These are phyloP conservation scores for Cytospora piceae DNA, from an alignment of 2,329 filamentous ascomycete species.

Conservation along the genomic window DNA sequence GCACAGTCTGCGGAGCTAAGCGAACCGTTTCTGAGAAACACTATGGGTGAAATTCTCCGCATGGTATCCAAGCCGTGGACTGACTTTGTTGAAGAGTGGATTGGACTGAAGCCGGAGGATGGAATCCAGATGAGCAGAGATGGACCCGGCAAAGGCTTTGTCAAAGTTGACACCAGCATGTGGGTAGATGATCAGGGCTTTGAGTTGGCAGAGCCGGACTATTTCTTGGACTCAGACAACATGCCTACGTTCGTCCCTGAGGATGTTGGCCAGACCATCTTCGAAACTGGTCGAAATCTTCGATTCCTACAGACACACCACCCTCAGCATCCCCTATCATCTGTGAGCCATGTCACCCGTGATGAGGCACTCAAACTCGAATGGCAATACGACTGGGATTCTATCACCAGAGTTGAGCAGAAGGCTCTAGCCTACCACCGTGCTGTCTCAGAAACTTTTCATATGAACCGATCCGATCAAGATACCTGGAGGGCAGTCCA, in stretches of 20 bases:
- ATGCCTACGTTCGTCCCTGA: conserved; percentile 73
- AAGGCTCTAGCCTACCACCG: conserved; percentile 60
- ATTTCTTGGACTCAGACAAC: conserved; percentile 63
- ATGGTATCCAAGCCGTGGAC: conserved; percentile 42
- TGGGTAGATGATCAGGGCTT: conserved; percentile 63
- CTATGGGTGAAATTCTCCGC: conserved; percentile 68
- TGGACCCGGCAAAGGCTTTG: conserved; percentile 59
- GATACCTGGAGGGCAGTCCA: background rate
- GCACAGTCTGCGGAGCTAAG: conserved; percentile 67
- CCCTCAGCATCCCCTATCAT: conserved; percentile 68
- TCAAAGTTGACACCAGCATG: conserved; percentile 59
- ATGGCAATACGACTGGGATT: conserved; percentile 75
- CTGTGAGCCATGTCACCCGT: conserved; percentile 46
- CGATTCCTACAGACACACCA: conserved; percentile 73
- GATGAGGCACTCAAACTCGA: conserved; percentile 60
- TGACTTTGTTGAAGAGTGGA: conserved; percentile 67
- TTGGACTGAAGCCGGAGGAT: conserved; percentile 66
- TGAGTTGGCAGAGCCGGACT: conserved; percentile 62
- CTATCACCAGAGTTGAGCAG: conserved; percentile 65
- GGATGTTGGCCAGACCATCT: conserved; percentile 73
- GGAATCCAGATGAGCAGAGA: conserved; percentile 57
- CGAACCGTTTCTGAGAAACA: conserved; percentile 61
- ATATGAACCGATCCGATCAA: conserved; percentile 16
- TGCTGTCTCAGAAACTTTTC: conserved; percentile 43
- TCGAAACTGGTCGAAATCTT: conserved; percentile 78